These are phyloP conservation scores for Geopyxis carbonaria DNA, from an alignment of 495 filamentous ascomycete genomes.

Conservation along the genomic window DNA sequence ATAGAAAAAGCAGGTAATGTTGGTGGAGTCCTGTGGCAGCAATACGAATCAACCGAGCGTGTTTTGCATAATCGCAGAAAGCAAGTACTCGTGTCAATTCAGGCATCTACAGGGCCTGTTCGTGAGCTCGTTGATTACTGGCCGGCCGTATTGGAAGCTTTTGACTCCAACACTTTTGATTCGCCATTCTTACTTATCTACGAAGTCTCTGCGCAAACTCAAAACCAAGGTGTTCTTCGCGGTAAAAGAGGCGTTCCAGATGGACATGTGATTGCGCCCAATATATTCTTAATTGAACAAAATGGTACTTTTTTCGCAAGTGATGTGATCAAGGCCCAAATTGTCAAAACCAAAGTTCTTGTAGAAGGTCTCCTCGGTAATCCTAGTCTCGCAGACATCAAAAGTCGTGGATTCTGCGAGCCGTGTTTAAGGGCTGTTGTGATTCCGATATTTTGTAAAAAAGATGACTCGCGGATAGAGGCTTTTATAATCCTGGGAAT, in stretches of 20 bases:
- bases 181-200: slow-evolving; percentile 3
- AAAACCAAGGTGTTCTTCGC: not conserved
- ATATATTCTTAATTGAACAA: not conserved
- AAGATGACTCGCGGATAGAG: slow-evolving; percentile 3
- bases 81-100: not conserved
- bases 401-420: slow-evolving; percentile 14
- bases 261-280: not conserved
- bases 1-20: slow-evolving; percentile 6
- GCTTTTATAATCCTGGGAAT: slow-evolving; percentile 15
- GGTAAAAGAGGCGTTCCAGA: slow-evolving; percentile 2
- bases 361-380: not conserved
- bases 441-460: slow-evolving; percentile 15
- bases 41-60: slow-evolving; percentile 2
- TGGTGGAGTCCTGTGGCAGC: slow-evolving; percentile 5
- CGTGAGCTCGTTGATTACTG: not conserved
- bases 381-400: not conserved
- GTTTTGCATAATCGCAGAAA: not conserved
- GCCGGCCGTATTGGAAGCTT: slow-evolving; percentile 4
- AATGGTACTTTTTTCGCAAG: not conserved
- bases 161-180: slow-evolving; percentile 5
- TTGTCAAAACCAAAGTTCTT: not conserved
- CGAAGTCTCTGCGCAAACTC: not conserved
- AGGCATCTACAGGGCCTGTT: not conserved
- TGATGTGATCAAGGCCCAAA: slow-evolving; percentile 1
- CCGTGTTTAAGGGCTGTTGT: slow-evolving; percentile 13